phyloP scores from a whole-genome alignment of 2,329 filamentous ascomycete species.

The Aspergillus chevalieri region DNA sequence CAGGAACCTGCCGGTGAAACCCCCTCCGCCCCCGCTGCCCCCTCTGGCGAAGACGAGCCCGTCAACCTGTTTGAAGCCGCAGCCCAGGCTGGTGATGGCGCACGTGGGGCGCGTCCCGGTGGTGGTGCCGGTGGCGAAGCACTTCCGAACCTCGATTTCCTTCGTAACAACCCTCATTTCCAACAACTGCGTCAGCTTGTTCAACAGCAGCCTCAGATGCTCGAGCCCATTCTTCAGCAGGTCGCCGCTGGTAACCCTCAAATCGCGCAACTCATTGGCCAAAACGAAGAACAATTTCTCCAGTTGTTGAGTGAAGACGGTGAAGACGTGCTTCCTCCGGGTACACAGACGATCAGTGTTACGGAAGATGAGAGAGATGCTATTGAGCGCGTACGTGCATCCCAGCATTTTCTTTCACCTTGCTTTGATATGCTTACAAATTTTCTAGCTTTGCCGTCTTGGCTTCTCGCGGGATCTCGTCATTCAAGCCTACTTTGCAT shows the following conservation, averaged over 20 bases:
- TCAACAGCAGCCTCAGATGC: slow-evolving; percentile 96
- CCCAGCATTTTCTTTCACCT: background rate
- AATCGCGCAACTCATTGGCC: slow-evolving; percentile 82
- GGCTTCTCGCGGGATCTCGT: slow-evolving; percentile 90
- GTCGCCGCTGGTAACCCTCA: slow-evolving; percentile 92
- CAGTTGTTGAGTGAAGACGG: slow-evolving; percentile 84
- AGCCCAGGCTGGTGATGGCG: slow-evolving; percentile 60
- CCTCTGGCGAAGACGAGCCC: slow-evolving; percentile 48
- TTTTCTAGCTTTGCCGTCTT: slow-evolving; percentile 70
- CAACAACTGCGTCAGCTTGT: slow-evolving; percentile 96
- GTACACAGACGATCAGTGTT: slow-evolving; percentile 81
- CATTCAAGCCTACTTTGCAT: slow-evolving; percentile 97
- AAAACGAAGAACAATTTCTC: slow-evolving; percentile 89
- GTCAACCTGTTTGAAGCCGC: slow-evolving; percentile 93
- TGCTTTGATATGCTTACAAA: slow-evolving; percentile 10
- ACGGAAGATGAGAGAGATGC: slow-evolving; percentile 95
- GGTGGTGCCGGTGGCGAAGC: slow-evolving; percentile 49
- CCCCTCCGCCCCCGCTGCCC: slow-evolving; percentile 23
- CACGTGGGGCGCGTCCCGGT: slow-evolving; percentile 25
- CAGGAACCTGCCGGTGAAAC: slow-evolving; percentile 31
- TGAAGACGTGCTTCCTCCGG: slow-evolving; percentile 71
- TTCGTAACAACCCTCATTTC: slow-evolving; percentile 93
- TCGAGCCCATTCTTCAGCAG: slow-evolving; percentile 95
- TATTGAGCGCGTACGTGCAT: slow-evolving; percentile 73
- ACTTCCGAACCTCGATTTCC: slow-evolving; percentile 79